Evolutionary conservation across 164 flowering plant genomes (phyloP), one percentile per base, ranked within the genome.

Genomic region (Sedum album): DNA sequence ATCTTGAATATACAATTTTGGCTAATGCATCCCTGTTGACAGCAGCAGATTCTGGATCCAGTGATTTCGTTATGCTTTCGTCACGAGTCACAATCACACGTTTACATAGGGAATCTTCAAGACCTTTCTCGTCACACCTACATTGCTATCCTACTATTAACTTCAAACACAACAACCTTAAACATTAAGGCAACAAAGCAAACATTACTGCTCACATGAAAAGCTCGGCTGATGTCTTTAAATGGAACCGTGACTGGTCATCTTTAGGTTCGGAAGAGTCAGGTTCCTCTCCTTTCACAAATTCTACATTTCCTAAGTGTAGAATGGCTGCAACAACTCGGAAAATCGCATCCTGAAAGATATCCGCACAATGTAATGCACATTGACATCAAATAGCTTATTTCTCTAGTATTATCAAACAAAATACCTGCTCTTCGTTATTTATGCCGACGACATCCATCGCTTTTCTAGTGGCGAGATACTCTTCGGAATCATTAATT

Each of bases 11-110:
- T 33, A 87, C 92, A 73, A 72, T 83, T 75, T 86, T 88, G 41
- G 97, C 97, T 73, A 91, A 75, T 30, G 97, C 94, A 84, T 91
- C 97, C 80, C 97, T 82, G 77, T 81, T 88, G 72, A 84, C 71
- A 73, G 87, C 73, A 48, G 97, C 97, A 72, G 91, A 68, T 13
- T 82, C 79, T 31, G 93, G 93, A 81, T 91, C 92, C 69, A 88
- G 86, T 41, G 73, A 80, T 77, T 88, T 91, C 48, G 94, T 88
- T 68, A 91, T 91, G 72, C 86, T 83, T 79, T 91, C 97, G 72
- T 85, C 95, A 44, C 93, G 93, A 61, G 97, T 91, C 69, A 87
- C 88, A 64, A 91, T 88, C 68, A 86, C 95, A 70, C 90, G 89
- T 74, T 88, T 91, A 78, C 97, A 91, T 17, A 91, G 69, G 21